Evolutionary conservation across 2,329 filamentous ascomycete species (phyloP), one percentile per base, ranked within the genome.

Genomic region (Sarocladium kiliense): DNA sequence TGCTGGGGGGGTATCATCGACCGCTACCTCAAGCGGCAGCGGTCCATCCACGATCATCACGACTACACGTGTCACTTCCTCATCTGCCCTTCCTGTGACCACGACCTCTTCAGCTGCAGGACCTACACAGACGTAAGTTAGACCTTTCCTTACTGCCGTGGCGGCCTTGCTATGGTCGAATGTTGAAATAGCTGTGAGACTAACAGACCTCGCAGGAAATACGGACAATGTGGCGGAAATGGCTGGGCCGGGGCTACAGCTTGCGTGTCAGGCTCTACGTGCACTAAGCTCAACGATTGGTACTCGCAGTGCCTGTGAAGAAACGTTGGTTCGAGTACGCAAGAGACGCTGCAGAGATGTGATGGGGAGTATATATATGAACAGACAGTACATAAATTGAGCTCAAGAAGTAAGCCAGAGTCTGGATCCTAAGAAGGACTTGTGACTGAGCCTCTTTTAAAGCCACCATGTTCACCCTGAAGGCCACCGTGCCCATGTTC

Each of bases 231-330:
- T 25, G 57, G 57, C 30, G 57, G 57, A 18, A 56, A 32, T n/a
- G 51, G 51, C 32, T 58, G 44, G 41, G 44, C 54, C 16, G 57
- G 57, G 3, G 18, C 54, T 9, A 58, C 54, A 21, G 32, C 27
- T 11, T 58, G 57, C 27, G 25, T 16, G 26, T 53, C 54, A 16
- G 54, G 54, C 12, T 56, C 37, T 6, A 56, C 57, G 23, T 58
- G 57, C 57, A 54, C 30, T 6, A 39, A 56, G 49, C 41, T 41
- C 26, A 56, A 56, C 36, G 54, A 56, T 30, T 58, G 54, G 54
- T 58, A 58, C 51, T 58, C 51, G n/a, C 57, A 58, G 50, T 58
- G 57, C 37, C 54, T 58, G 26, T 55, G 26, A 39, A 25, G 26
- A 7, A 25, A 12, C 7, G n/a, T 12, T 9, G 30, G 30, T 12